Conservation (phyloP, 306 rosid genomes). For the Quercus parvula region DNA sequence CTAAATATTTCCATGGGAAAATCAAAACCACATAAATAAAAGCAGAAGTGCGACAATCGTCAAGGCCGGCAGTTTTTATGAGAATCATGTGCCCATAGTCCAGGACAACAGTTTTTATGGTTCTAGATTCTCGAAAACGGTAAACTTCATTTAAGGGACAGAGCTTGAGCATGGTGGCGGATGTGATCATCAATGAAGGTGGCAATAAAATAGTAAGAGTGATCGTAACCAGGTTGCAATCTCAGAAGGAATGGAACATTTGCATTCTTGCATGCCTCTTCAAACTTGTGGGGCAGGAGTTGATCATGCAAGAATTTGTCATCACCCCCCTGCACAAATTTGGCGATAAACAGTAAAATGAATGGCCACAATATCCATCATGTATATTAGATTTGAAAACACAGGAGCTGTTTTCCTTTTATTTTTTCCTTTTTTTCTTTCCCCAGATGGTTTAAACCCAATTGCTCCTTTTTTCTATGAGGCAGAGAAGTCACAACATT, state of each 20-base stretch:
- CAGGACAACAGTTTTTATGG: constrained; percentile 1
- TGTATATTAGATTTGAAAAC: too few species aligned
- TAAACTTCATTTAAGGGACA: constrained; percentile 47
- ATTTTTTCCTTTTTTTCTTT: too few species aligned
- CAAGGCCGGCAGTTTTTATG: constrained; percentile 1
- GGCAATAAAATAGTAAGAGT: constrained; percentile 73
- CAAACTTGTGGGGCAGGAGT: constrained; percentile 69
- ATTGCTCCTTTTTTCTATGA: too few species aligned
- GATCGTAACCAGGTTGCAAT: constrained; percentile 82
- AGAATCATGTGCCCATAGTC: neutral
- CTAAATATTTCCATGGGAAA: neutral
- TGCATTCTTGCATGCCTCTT: constrained; percentile 71
- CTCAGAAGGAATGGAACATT: constrained; percentile 66
- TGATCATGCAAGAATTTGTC: constrained; percentile 78
- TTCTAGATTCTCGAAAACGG: constrained; percentile 20
- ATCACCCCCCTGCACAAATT: constrained; percentile 64
- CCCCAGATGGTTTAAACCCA: too few species aligned
- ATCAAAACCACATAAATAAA: neutral
- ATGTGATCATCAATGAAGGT: constrained; percentile 95
- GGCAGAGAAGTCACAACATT: too few species aligned
- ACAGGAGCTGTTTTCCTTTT: too few species aligned
- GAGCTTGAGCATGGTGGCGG: constrained; percentile 88
- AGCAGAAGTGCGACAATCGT: neutral
- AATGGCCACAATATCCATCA: neutral
- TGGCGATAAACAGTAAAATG: neutral